Evolutionary conservation across 2,329 filamentous ascomycete genomes (phyloP), one percentile per base, ranked within the genome.

Genomic region (Pyricularia sp.): DNA sequence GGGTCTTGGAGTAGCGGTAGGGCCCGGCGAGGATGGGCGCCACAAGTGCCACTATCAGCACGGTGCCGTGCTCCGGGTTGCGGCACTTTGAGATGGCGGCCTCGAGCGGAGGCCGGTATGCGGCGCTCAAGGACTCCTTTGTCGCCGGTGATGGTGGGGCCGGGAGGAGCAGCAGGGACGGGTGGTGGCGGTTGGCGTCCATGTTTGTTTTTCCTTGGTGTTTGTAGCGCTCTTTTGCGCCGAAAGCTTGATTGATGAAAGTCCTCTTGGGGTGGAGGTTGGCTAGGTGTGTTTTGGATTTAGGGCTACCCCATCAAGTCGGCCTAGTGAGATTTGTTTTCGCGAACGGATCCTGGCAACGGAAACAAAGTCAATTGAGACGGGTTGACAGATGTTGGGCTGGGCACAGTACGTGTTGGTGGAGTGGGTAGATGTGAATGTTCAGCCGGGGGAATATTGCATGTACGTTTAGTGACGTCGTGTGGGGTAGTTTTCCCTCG

Each of bases 81-180:
- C 77, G 79, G 24, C 87, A 74, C 62, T 76, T 79, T 24, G 78
- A 72, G 66, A 89, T 78, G 60, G 82, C 80, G 10, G 80, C 77
- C 63, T 79, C 79, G 57, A 90, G 73, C 2, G 86, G 75, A n/a
- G 80, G 78, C 40, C 81, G 79, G 72, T 90, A 90, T 59, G 84
- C 83, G 33, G 82, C 80, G 66, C 78, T 79, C 67, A 91, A 77
- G 0, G 81, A 73, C 12, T 76, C 71, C 60, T 79, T 77, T 16
- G 77, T 80, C 62, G 81, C 76, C 9, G 85, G 83, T 33, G 79
- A 77, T 31, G 87, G 86, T 62, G 87, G 85, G 59, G 82, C 79
- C 22, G 88, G 83, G 64, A 91, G 78, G 19, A 91, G 78, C 44
- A 91, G 79, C 28, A 88, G 78, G 62, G 82, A 84, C 3, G 81